Base-by-base conservation (phyloP, 1,284 basidiomycete species). In the Laetiporus sulphureus region DNA sequence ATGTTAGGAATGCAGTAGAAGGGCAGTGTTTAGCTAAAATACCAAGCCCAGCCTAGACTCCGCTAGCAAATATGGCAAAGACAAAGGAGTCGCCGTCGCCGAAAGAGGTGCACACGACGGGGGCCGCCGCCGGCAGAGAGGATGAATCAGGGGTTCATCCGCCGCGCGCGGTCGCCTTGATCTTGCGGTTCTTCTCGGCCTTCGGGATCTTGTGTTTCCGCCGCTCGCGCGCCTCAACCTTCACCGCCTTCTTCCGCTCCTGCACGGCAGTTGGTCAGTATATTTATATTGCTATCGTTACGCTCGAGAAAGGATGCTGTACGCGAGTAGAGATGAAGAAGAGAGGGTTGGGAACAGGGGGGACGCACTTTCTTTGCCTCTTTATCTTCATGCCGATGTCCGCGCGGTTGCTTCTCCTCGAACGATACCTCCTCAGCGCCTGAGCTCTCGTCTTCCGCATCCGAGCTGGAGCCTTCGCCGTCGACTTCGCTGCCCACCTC, bases 171-270 rank as follows among this genome's bases (percentile, higher is more conserved):
- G 68, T 59, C 53, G 70, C 71, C 65, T 91, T 95, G 51, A 96
- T 74, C 50, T 77, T 75, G 37, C 80, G 75, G 65, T 89, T 88
- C 71, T 97, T 97, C 65, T 94, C 91, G 30, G 83, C 77, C 63
- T 97, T 97, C 40, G 91, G 88, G 72, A 97, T 91, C 68, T 97
- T 97, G 51, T 78, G 72, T 63, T 92, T 90, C 47, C 93, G 75
- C 63, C 79, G 89, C 66, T 96, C 92, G 54, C 85, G 76, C 40
- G 84, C 81, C 61, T 89, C 88, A 50, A 83, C 86, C 61, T 96
- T 97, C 23, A 77, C 77, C 10, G 83, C 82, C 59, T 90, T 87
- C 64, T 96, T 94, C 8, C 93, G 79, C 62, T 92, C 89, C 89
- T 94, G 59, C n/a, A n/a, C 30, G 33, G 36, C 16, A 40, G 32